A percentile compares a stretch with the other conserved stretches of the same genome.
These are phyloP conservation scores for Apiospora pterosperma DNA, from an alignment of 2,329 filamentous ascomycete genomes.

Conservation along the genomic window DNA sequence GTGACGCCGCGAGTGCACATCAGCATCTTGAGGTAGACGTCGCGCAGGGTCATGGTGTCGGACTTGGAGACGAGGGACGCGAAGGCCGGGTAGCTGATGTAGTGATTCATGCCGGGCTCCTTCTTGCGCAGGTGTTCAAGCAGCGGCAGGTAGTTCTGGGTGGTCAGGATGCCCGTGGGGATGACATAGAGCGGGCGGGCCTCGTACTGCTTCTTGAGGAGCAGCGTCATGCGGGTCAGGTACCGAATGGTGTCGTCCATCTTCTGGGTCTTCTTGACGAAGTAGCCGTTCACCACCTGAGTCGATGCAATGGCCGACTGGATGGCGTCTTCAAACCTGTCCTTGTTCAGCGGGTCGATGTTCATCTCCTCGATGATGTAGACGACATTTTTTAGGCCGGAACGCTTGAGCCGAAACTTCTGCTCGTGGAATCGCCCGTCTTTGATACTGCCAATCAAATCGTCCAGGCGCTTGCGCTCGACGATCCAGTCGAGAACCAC, in stretches of 20 bases:
- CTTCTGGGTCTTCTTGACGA: constrained; percentile 71
- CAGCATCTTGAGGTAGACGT: constrained; percentile 79
- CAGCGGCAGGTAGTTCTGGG: constrained; percentile 63
- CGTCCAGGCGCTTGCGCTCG: constrained; percentile 77
- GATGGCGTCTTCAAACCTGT: constrained; percentile 63
- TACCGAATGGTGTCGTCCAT: constrained; percentile 79
- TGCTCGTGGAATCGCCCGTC: constrained; percentile 82
- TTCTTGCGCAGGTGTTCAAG: constrained; percentile 55
- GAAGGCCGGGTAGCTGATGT: constrained; percentile 70
- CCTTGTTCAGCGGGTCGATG: constrained; percentile 50
- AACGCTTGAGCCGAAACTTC: constrained; percentile 73
- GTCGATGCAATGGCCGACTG: constrained; percentile 72
- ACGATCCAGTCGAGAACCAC: constrained; percentile 77
- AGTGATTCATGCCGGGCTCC: constrained; percentile 48
- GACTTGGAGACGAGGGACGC: constrained; percentile 72
- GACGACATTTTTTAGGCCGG: constrained; percentile 71
- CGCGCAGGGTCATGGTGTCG: constrained; percentile 67
- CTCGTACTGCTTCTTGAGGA: constrained; percentile 65
- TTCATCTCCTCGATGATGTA: constrained; percentile 75
- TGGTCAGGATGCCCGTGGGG: constrained; percentile 60
- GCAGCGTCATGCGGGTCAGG: constrained; percentile 66
- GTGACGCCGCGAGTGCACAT: constrained; percentile 76
- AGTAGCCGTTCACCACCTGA: constrained; percentile 76
- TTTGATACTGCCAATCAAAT: constrained; percentile 76
- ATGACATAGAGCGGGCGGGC: constrained; percentile 56